Base-by-base conservation (phyloP, 192 early-diverging fungal species). In the Coemansia sp. region DNA sequence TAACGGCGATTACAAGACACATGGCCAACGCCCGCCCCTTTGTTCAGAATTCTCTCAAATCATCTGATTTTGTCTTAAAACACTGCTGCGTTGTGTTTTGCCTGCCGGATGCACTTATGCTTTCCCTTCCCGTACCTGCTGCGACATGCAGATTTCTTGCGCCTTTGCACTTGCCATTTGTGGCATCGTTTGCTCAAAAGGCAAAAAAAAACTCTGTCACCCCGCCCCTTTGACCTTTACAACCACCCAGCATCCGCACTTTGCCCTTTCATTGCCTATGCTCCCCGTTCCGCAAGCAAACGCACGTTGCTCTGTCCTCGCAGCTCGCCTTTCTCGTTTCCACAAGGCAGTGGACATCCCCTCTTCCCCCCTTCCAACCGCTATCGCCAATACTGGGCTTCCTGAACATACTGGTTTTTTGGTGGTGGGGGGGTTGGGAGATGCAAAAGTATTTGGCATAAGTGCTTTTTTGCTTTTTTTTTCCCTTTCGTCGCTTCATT, bases 231-330 rank as follows among this genome's bases (percentile, higher is more conserved):
- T 35, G 35, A 20, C 57, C 57, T 59, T 59, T 59, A 38, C 15
- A 16, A 16, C 57, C 57, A 34, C 24, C 24, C 23, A 26, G 24
- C 24, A 15, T 26, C 14, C 26, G 23, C 24, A 24, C 51, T 34
- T 59, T 59, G 30, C 57, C 10, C 35, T 59, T 38, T 59, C 35
- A 30, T 30, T 30, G 15, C 35, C 34, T 33, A 21, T 35, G 15
- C 57, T 20, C 24, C 35, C 34, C n/a, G 57, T 21, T 34, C 33
- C 35, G 51, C 51, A 53, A 26, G 51, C 21, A 53, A 53, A 34
- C 7, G 57, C 57, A 59, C 57, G 57, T 59, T 59, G 57, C 57
- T 59, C 57, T 59, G 34, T 38, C 4, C 57, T 59, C 57, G 57
- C 57, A 59, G 57, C 57, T 59, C 57, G 20, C 57, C 34, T 18